Evolutionary conservation across 2,329 filamentous ascomycete genomes (phyloP).

Genomic region (Sclerotinia borealis): DNA sequence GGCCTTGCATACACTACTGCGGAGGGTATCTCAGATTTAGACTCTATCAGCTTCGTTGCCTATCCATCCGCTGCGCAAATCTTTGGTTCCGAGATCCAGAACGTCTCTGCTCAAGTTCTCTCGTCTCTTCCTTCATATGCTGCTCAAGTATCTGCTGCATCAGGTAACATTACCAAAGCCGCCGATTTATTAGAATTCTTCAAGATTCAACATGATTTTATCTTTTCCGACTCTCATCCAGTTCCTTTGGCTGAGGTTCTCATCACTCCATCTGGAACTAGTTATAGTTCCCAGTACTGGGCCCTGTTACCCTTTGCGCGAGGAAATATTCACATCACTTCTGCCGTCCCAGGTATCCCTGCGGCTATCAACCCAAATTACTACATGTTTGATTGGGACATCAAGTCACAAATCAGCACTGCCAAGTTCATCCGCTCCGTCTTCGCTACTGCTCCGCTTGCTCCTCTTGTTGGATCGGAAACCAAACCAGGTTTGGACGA

Average conservation of each 20-base stretch:
- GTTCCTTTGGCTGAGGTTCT: constrained; percentile 47
- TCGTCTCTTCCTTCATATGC: constrained; percentile 14
- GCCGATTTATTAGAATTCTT: constrained; percentile 1
- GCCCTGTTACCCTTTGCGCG: constrained; percentile 45
- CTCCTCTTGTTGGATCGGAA: not conserved
- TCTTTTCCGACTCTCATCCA: constrained; percentile 32
- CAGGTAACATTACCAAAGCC: constrained; percentile 36
- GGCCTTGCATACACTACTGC: not conserved
- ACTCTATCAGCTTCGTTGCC: not conserved
- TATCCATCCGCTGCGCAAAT: not conserved
- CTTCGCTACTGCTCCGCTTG: not conserved
- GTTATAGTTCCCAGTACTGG: constrained; percentile 13
- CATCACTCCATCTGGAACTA: constrained; percentile 37
- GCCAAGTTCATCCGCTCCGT: not conserved
- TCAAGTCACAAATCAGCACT: not conserved
- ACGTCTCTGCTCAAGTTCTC: not conserved
- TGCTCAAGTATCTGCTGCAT: constrained; percentile 28
- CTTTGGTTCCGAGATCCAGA: constrained; percentile 1
- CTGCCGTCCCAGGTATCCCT: constrained; percentile 32
- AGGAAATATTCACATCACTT: constrained; percentile 48
- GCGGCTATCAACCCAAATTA: constrained; percentile 47
- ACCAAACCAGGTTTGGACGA: constrained; percentile 10
- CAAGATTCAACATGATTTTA: constrained; percentile 10
- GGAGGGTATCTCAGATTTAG: constrained; percentile 29
- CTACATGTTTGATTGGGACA: constrained; percentile 14